These are phyloP conservation scores for Solanum piurae DNA, from an alignment of 257 asterid species.

Conservation along the genomic window DNA sequence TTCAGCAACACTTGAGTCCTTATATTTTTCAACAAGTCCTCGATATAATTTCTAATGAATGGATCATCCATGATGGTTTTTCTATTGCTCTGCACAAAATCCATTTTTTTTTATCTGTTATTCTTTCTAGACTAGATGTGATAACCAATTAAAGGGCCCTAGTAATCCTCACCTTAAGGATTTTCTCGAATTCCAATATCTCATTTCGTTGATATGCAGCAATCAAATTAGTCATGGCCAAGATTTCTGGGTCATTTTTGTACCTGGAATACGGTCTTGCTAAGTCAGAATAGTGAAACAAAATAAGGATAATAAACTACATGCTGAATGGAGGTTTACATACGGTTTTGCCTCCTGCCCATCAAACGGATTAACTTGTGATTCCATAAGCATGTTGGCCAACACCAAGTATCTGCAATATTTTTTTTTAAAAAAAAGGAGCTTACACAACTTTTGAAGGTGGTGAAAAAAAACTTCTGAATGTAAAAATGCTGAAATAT, in stretches of 20 bases:
- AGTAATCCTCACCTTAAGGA: constrained; percentile 53
- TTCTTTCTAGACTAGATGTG: background rate
- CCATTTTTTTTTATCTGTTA: background rate
- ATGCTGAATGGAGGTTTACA: constrained; percentile 8
- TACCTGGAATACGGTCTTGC: constrained; percentile 15
- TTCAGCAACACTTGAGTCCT: no score
- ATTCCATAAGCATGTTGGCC: constrained; percentile 97
- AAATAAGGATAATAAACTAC: background rate
- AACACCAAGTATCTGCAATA: constrained; percentile 71
- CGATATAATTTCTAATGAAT: no score
- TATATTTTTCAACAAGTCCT: no score
- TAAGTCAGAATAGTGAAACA: background rate
- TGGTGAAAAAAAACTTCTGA: background rate
- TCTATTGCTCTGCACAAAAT: constrained; percentile 14
- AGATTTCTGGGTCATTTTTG: constrained; percentile 87
- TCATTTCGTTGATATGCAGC: constrained; percentile 96
- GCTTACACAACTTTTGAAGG: background rate
- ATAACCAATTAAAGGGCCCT: background rate
- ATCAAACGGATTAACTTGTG: constrained; percentile 94
- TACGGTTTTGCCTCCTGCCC: constrained; percentile 99
- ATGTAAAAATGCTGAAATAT: background rate
- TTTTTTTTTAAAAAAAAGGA: background rate
- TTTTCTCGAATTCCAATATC: constrained; percentile 87
- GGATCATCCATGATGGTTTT: no score
- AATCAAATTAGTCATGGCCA: constrained; percentile 92